Conservation (phyloP, 768 basidiomycete species). For the Lactarius psammicola region DNA sequence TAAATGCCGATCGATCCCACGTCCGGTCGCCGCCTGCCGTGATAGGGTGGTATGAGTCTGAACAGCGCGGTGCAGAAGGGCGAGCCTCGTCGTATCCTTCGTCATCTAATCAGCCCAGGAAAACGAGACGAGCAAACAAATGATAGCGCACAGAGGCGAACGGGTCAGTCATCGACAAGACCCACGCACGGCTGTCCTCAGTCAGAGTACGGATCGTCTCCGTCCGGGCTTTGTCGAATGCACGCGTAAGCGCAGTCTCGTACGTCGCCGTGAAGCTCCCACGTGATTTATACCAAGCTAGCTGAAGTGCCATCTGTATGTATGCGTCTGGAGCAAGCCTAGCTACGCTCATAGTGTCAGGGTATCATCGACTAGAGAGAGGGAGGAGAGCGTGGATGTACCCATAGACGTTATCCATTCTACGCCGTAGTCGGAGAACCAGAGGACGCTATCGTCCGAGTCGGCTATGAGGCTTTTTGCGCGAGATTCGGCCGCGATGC, state of each 20-base stretch:
- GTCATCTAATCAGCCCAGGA: not conserved
- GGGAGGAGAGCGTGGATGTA: constrained; percentile 38
- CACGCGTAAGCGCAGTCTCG: constrained; percentile 86
- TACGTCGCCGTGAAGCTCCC: constrained; percentile 84
- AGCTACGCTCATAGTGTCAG: constrained; percentile 37
- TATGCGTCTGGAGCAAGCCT: constrained; percentile 74
- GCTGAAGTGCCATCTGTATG: constrained; percentile 87
- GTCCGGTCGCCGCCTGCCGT: constrained; percentile 74
- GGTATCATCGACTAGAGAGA: not conserved
- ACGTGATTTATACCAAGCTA: constrained; percentile 84
- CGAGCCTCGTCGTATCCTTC: constrained; percentile 38
- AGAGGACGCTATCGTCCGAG: constrained; percentile 81
- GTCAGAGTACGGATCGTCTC: constrained; percentile 83
- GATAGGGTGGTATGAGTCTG: constrained; percentile 69
- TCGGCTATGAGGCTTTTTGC: constrained; percentile 62
- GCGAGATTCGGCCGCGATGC: constrained; percentile 53
- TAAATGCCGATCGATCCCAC: constrained; percentile 89
- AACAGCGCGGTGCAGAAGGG: constrained; percentile 64
- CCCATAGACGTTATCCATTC: constrained; percentile 82
- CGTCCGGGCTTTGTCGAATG: constrained; percentile 84
- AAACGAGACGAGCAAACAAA: not conserved
- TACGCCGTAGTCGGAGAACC: constrained; percentile 79
- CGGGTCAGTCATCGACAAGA: constrained; percentile 68
- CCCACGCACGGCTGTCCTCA: constrained; percentile 70
- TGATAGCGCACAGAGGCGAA: constrained; percentile 43